phyloP scores from a whole-genome alignment of 176 grass and related monocot species.

The Pontederia crassipes region DNA sequence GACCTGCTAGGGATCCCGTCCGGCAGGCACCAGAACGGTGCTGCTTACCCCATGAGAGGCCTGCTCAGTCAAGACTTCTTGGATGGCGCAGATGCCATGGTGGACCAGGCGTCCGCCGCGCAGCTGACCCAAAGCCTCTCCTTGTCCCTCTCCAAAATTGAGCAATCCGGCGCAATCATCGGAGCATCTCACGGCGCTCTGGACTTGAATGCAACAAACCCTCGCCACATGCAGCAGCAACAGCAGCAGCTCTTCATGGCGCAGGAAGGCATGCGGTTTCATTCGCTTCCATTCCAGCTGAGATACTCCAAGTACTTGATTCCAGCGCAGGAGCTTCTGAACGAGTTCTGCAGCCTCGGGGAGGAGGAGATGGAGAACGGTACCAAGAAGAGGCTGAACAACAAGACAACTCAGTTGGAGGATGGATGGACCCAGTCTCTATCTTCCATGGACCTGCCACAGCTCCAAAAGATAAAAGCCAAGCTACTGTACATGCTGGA shows the following conservation, averaged over 20 bases:
- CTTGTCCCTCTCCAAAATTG: conserved; percentile 1
- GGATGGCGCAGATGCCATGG: not conserved
- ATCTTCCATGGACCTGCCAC: conserved; percentile 2
- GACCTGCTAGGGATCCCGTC: not conserved
- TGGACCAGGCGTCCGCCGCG: not conserved
- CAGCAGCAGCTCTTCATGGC: not conserved
- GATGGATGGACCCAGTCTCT: conserved; percentile 10
- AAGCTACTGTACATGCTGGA: conserved; percentile 14
- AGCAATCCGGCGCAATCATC: not conserved
- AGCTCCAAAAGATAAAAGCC: conserved; percentile 21
- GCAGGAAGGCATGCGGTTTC: not conserved
- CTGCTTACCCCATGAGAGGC: not conserved
- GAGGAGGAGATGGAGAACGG: not conserved
- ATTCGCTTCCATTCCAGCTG: conserved; percentile 3
- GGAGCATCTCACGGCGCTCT: not conserved
- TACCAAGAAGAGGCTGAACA: not conserved
- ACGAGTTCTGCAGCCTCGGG: conserved; percentile 16
- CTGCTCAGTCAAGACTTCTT: not conserved
- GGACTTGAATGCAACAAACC: not conserved
- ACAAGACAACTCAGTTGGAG: not conserved
- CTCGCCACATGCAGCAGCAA: not conserved
- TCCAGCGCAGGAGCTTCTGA: conserved; percentile 13
- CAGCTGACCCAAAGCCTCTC: not conserved
- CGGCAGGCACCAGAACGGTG: conserved; percentile 1
- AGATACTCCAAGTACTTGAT: conserved; percentile 9